Evolutionary conservation across 31 red algal genomes (phyloP), one percentile per base, ranked within the genome.

Genomic region (Odonthalia washingtoniensis): DNA sequence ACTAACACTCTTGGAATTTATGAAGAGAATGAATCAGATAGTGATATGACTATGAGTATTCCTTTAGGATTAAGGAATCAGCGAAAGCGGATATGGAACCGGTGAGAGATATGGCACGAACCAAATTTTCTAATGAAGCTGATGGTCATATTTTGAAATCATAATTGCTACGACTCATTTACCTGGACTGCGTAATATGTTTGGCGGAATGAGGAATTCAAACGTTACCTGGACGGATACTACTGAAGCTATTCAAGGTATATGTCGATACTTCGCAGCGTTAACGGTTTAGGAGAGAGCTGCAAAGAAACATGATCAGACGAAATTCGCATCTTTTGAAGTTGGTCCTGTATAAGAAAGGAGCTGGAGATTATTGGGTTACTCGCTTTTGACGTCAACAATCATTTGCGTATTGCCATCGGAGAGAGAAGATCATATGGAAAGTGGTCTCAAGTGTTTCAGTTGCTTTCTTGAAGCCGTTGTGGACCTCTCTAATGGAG

Each of bases 181-280:
- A n/a, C n/a, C n/a, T n/a, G n/a, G n/a, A n/a, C n/a, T n/a, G n/a
- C n/a, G n/a, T n/a, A n/a, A n/a, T n/a, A n/a, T n/a, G n/a, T n/a
- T n/a, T n/a, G n/a, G n/a, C n/a, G n/a, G n/a, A n/a, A n/a, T n/a
- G n/a, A n/a, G n/a, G n/a, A n/a, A n/a, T n/a, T n/a, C n/a, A n/a
- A n/a, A n/a, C n/a, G n/a, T n/a, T n/a, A n/a, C n/a, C n/a, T n/a
- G n/a, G n/a, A n/a, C n/a, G n/a, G n/a, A 34, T 39, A 39, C 68
- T 6, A 42, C 28, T 28, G 45, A 81, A 28, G 35, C 40, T 0
- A 73, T 92, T 36, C 39, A 33, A n/a, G 75, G 60, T n/a, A 46
- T 92, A 30, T 70, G 65, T 40, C 46, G 75, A 39, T 93, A 83
- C 74, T 93, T 93, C 65, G 90, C 90, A 6, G 41, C 86, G 17